These are phyloP conservation scores for Hanseniaspora occidentalis DNA, from an alignment of 805 yeast species.

Conservation along the genomic window DNA sequence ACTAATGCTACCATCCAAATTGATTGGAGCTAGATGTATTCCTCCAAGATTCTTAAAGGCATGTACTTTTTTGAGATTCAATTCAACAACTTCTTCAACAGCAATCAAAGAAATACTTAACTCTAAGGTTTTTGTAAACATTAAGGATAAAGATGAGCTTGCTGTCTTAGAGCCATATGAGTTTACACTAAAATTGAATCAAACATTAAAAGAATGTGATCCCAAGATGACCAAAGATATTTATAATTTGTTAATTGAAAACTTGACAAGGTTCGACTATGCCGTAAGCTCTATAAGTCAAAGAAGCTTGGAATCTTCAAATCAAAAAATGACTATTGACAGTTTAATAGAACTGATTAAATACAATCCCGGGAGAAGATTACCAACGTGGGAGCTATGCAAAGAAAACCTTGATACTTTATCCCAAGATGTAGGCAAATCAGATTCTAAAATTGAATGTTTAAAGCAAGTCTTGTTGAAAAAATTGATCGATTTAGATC, in stretches of 20 bases:
- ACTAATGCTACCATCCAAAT: no score
- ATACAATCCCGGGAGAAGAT: constrained; percentile 6
- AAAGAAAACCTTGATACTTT: not conserved
- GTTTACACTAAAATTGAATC: constrained; percentile 12
- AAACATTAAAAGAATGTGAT: constrained; percentile 7
- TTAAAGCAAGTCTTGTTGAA: constrained; percentile 21
- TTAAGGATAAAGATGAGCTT: not conserved
- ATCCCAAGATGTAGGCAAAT: not conserved
- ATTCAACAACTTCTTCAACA: not conserved
- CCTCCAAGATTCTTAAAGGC: no score
- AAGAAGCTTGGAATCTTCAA: constrained; percentile 5
- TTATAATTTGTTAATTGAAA: constrained; percentile 20
- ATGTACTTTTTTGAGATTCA: not conserved
- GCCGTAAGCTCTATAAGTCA: constrained; percentile 21
- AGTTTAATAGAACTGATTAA: constrained; percentile 3
- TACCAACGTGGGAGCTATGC: not conserved
- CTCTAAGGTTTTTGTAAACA: not conserved
- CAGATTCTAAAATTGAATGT: constrained; percentile 7
- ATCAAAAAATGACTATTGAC: constrained; percentile 1
- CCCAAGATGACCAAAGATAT: constrained; percentile 9
- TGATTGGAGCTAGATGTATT: no score
- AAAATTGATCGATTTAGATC: constrained; percentile 30
- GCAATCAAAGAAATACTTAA: not conserved
- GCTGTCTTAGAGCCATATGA: constrained; percentile 12
- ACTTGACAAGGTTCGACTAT: constrained; percentile 19